Evolutionary conservation across 2,329 filamentous ascomycete species (phyloP).

Genomic region (Penicillium sp.): DNA sequence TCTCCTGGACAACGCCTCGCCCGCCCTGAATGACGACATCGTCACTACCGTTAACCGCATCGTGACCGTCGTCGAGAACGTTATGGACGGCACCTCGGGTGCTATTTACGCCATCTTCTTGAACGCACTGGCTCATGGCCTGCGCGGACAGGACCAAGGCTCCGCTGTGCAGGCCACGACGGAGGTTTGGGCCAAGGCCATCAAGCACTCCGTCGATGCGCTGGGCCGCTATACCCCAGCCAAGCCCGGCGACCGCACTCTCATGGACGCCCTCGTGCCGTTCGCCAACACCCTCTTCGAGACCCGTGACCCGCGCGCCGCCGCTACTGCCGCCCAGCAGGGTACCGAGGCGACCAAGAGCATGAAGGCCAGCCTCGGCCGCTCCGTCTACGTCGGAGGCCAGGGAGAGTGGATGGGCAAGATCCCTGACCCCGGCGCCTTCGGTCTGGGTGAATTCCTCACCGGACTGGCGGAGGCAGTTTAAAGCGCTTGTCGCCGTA

Average conservation of each 20-base stretch:
- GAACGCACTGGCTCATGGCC: constrained; percentile 70
- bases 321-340: constrained; percentile 66
- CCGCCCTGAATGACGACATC: constrained; percentile 50
- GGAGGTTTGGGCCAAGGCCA: constrained; percentile 59
- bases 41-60: constrained; percentile 56
- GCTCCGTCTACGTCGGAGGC: constrained; percentile 75
- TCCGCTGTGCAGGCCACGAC: constrained; percentile 44
- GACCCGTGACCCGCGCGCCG: constrained; percentile 62
- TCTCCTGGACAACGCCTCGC: constrained; percentile 36
- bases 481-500: constrained; percentile 17
- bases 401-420: constrained; percentile 59
- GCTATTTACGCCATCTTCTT: constrained; percentile 83
- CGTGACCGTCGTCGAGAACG: constrained; percentile 59
- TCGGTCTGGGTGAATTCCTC: constrained; percentile 81
- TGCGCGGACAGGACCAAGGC: constrained; percentile 49
- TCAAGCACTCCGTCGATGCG: constrained; percentile 64
- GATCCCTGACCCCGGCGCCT: constrained; percentile 66
- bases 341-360: constrained; percentile 81
- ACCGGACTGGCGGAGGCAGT: constrained; percentile 61
- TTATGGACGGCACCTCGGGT: constrained; percentile 71
- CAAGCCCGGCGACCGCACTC: constrained; percentile 77
- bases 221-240: constrained; percentile 84
- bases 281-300: constrained; percentile 68
- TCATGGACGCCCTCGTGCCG: constrained; percentile 83
- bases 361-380: constrained; percentile 83